These are phyloP conservation scores for Pleurotus sapidus DNA, from an alignment of 768 basidiomycete species.

Conservation along the genomic window DNA sequence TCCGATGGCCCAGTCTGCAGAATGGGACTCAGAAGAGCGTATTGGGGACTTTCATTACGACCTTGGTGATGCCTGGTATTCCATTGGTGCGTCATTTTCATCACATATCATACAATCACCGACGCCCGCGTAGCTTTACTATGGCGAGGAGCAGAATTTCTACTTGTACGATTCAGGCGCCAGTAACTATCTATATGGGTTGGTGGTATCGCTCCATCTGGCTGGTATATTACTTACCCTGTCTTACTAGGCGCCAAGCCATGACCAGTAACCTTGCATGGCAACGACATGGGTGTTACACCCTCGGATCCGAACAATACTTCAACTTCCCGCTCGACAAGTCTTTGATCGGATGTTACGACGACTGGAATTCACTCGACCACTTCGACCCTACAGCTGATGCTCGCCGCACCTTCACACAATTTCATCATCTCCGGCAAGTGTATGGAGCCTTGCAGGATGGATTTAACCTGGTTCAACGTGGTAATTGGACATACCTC, in stretches of 20 bases:
- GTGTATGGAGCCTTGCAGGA: constrained; percentile 78
- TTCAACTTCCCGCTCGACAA: constrained; percentile 90
- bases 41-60: constrained; percentile 75
- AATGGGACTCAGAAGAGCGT: constrained; percentile 79
- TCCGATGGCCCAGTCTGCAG: constrained; percentile 87
- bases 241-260: constrained; percentile 71
- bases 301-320: constrained; percentile 86
- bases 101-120: constrained; percentile 1
- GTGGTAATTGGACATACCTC: constrained; percentile 80
- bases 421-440: constrained; percentile 67
- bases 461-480: constrained; percentile 80
- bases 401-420: constrained; percentile 68
- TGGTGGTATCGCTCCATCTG: constrained; percentile 17
- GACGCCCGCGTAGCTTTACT: constrained; percentile 54
- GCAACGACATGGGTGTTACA: constrained; percentile 93
- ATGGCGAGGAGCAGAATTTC: constrained; percentile 92
- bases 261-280: constrained; percentile 85
- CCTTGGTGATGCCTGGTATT: constrained; percentile 84
- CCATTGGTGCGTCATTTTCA: constrained; percentile 50
- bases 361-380: constrained; percentile 91
- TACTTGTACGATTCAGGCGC: constrained; percentile 89
- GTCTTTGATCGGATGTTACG: constrained; percentile 76
- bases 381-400: constrained; percentile 92
- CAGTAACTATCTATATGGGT: constrained; percentile 90
- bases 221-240: neutral